Conservation (phyloP, 495 filamentous ascomycete genomes). For the Annulohypoxylon bovei region DNA sequence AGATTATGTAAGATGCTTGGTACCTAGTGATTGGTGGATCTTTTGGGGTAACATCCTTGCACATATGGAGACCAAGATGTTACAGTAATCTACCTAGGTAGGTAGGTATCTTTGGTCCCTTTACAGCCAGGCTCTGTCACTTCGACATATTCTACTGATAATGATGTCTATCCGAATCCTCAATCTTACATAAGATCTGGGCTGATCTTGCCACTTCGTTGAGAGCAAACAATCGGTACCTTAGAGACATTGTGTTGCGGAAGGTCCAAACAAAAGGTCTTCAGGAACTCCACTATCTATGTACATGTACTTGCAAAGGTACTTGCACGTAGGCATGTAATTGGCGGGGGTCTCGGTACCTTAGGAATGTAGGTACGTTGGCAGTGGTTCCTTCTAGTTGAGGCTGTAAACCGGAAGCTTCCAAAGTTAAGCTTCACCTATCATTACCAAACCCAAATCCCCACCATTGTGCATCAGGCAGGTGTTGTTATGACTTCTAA, state of each 20-base stretch:
- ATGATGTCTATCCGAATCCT: no score
- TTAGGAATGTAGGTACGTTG: not conserved
- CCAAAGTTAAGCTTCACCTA: conserved; percentile 25
- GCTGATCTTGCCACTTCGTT: not conserved
- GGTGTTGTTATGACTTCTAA: conserved; percentile 7
- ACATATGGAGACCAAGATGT: not conserved
- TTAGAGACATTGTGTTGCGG: not conserved
- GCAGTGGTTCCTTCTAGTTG: conserved; percentile 8
- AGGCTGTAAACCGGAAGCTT: conserved; percentile 1
- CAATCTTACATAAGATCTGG: not conserved
- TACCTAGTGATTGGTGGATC: not conserved
- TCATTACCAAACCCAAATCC: conserved; percentile 17
- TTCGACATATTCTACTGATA: not conserved
- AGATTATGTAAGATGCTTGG: not conserved
- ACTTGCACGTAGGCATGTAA: not conserved
- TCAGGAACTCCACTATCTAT: not conserved
- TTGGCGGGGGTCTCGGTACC: conserved; percentile 16
- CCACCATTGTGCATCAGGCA: not conserved
- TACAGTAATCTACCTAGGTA: no score
- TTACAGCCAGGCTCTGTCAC: not conserved
- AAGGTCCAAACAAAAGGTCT: not conserved
- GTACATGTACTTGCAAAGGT: not conserved
- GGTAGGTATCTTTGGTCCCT: not conserved
- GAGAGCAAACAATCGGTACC: not conserved
- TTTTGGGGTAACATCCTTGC: not conserved